Conservation (phyloP, 148 eudicot genomes). For the Oxyria digyna region DNA sequence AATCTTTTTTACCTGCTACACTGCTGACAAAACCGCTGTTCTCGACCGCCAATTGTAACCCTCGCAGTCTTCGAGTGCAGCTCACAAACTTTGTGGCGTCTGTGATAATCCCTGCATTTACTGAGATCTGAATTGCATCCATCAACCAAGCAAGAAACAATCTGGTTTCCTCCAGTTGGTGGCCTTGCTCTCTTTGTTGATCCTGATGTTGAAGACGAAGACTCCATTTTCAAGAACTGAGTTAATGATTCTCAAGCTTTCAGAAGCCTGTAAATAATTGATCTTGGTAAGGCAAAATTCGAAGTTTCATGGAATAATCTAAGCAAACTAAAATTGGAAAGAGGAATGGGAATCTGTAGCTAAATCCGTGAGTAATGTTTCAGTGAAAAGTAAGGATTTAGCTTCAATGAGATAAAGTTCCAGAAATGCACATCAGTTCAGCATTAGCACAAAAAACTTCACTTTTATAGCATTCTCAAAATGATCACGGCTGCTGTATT, state of each 20-base stretch:
- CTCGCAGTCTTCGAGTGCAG: slow-evolving; percentile 51
- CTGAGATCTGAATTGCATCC: slow-evolving; percentile 57
- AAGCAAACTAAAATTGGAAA: too few relatives aligned
- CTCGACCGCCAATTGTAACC: slow-evolving; percentile 43
- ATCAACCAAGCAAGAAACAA: slow-evolving; percentile 43
- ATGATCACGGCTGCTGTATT: neutral
- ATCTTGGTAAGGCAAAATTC: too few relatives aligned
- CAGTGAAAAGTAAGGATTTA: too few relatives aligned
- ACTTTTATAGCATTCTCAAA: slow-evolving; percentile 14
- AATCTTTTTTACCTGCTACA: slow-evolving; percentile 41
- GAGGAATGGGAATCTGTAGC: too few relatives aligned
- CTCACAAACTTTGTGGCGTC: slow-evolving; percentile 75
- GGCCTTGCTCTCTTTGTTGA: slow-evolving; percentile 45
- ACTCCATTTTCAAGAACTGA: too few relatives aligned
- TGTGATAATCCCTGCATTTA: slow-evolving; percentile 51
- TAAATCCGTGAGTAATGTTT: too few relatives aligned
- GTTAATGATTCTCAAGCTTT: too few relatives aligned
- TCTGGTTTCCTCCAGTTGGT: slow-evolving; percentile 21
- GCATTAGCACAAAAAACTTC: too few relatives aligned
- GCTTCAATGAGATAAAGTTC: too few relatives aligned
- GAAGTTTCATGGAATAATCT: too few relatives aligned
- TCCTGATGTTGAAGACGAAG: slow-evolving; percentile 21
- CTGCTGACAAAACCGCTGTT: slow-evolving; percentile 67
- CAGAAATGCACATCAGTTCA: too few relatives aligned
- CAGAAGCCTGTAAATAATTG: too few relatives aligned